Percentiles rank a stretch among this genome's conserved stretches.
Evolutionary conservation across 345 rosid species (phyloP).

Genomic region (Diplotaxis tenuifolia): DNA sequence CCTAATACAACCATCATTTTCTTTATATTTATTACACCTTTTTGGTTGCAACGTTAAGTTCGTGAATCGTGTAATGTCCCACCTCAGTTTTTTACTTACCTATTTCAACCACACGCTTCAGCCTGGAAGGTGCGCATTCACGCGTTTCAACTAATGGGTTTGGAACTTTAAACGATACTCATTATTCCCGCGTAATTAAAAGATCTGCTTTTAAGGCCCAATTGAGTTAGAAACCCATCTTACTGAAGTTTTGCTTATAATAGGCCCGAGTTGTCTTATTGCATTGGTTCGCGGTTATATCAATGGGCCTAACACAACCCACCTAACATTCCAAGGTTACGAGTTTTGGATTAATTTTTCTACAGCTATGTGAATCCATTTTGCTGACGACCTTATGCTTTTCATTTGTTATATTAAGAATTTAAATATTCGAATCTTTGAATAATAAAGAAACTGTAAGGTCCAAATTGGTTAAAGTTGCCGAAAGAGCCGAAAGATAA

Average conservation of each 20-base stretch:
- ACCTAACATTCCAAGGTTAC: background rate
- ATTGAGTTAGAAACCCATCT: background rate
- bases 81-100: constrained; percentile 14
- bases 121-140: background rate
- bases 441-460: background rate
- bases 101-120: constrained; percentile 8
- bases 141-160: background rate
- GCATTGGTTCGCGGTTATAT: background rate
- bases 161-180: background rate
- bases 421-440: constrained; percentile 17
- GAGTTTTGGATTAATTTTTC: too few relatives aligned
- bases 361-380: background rate
- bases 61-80: constrained; percentile 34
- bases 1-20: constrained; percentile 15
- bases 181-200: background rate
- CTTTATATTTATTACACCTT: constrained; percentile 19
- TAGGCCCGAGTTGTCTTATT: background rate
- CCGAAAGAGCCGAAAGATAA: constrained; percentile 23
- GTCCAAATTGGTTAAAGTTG: constrained; percentile 9
- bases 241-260: background rate
- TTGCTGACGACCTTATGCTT: background rate
- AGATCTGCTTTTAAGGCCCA: constrained; percentile 13
- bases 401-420: background rate
- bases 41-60: constrained; percentile 35
- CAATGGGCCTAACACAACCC: background rate